Base-by-base conservation (phyloP, 2,329 filamentous ascomycete genomes). In the Stagonosporopsis cucurbitacearum region DNA sequence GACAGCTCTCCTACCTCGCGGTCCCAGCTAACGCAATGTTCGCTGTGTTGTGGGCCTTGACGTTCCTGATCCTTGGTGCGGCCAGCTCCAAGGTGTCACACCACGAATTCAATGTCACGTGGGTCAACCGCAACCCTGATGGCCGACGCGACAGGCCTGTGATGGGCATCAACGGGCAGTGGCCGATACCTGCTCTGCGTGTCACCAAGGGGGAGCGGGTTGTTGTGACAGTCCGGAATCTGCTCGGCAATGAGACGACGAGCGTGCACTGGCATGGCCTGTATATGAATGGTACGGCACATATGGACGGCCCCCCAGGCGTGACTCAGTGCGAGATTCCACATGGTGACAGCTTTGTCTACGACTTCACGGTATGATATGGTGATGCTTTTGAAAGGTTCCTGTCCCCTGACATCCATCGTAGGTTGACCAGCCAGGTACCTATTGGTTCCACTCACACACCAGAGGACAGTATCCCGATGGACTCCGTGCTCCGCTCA, bases 241-340 rank as follows among this genome's bases (percentile, higher is more conserved):
- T 82, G 23, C 84, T 88, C 0, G 77, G 79, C 15, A 88, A 91
- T 60, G 71, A 82, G 61, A 83, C 82, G 11, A 88, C 87, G 11
- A 83, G 82, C 25, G 79, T 92, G 4, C 89, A 93, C 69, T 92
- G 89, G 74, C 89, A 93, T 64, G 89, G 90, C 15, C 81, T 93
- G 59, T 91, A 86, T 67, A 88, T 91, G 67, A 89, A 90, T 60
- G 88, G 88, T 9, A 90, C 88, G 0, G 89, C 86, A 58, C 80
- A 81, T 54, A 90, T 91, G 86, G 89, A 92, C 65, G 90, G 89
- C 0, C 83, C 88, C 1, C 80, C 84, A 0, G 87, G 86, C 39
- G 80, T 90, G 4, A 88, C 85, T 0, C 88, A 72, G 26, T 71
- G 70, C 33, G 60, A 61, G 1, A 87, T 92, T 49, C 80, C 85